A percentile compares a stretch with the other conserved stretches of the same genome.
phyloP scores from a whole-genome alignment of 2,329 filamentous ascomycete genomes.

The Aureobasidium melanogenum region DNA sequence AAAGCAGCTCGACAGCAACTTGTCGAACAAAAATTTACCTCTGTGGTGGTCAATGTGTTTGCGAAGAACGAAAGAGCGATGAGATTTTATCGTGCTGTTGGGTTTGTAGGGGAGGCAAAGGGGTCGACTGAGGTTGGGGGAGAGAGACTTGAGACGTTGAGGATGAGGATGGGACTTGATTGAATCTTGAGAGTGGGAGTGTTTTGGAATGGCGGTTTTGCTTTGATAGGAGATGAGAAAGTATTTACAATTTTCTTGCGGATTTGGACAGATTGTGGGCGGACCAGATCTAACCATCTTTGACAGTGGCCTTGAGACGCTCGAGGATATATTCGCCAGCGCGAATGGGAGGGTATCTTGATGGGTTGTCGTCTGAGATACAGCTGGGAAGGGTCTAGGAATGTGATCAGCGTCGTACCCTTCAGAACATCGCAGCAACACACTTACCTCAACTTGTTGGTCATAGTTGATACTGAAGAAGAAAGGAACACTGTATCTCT shows the following conservation, averaged over 20 bases:
- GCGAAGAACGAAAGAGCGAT: not conserved
- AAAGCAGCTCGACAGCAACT: not conserved
- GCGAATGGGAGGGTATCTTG: conserved; percentile 2
- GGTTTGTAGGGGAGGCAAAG: not conserved
- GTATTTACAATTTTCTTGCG: too few species aligned
- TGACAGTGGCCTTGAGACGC: conserved; percentile 8
- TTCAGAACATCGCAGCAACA: conserved; percentile 24
- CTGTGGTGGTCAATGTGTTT: not conserved
- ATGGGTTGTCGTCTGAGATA: conserved; percentile 6
- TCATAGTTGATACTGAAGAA: conserved; percentile 30
- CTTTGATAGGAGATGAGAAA: too few species aligned
- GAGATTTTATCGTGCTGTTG: not conserved
- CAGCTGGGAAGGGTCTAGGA: conserved; percentile 7
- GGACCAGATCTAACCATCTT: conserved; percentile 1
- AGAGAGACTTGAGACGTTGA: not conserved
- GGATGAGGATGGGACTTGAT: not conserved
- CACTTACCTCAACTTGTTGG: conserved; percentile 1
- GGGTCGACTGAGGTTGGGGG: not conserved
- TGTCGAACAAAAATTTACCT: not conserved
- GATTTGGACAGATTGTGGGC: not conserved
- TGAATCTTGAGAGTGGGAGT: too few species aligned
- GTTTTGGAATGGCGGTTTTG: too few species aligned
- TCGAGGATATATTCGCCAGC: conserved; percentile 12
- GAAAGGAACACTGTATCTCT: conserved; percentile 49
- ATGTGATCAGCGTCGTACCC: not conserved